Conservation (phyloP, 108 stramenopile species). For the Pseudonitzschia multistriata region DNA sequence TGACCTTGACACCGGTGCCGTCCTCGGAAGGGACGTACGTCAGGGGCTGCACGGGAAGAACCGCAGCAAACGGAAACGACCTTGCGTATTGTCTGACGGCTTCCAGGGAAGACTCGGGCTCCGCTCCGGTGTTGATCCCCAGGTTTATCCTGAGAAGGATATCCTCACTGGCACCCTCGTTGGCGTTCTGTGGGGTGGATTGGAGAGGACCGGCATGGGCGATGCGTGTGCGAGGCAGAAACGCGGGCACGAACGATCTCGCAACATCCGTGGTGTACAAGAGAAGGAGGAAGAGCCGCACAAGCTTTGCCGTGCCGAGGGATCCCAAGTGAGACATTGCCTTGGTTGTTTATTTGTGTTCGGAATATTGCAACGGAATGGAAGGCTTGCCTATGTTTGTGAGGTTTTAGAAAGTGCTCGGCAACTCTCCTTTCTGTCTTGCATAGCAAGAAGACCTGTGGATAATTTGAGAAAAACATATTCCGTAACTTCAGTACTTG, state of each 20-base stretch:
- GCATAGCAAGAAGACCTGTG: no score
- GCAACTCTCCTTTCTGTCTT: no score
- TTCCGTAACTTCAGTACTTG: no score
- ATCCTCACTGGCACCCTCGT: neutral
- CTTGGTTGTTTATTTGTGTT: no score
- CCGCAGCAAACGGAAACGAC: slow-evolving; percentile 79
- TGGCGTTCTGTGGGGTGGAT: neutral
- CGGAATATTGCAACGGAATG: no score
- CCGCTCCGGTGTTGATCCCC: neutral
- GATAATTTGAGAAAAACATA: no score
- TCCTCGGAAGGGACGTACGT: slow-evolving; percentile 61
- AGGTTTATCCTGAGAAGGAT: neutral
- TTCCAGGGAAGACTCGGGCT: neutral
- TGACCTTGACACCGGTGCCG: slow-evolving; percentile 52
- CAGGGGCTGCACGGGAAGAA: slow-evolving; percentile 76
- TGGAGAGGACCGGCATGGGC: neutral
- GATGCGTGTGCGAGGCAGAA: neutral
- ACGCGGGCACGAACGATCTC: neutral
- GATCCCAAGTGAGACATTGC: neutral
- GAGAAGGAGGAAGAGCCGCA: neutral
- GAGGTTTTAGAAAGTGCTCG: no score
- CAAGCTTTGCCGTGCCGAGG: neutral
- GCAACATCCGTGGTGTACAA: neutral
- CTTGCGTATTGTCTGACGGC: slow-evolving; percentile 43
- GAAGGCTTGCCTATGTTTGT: no score